phyloP scores from a whole-genome alignment of 208 protist species.

The Acanthamoeba sp. region DNA sequence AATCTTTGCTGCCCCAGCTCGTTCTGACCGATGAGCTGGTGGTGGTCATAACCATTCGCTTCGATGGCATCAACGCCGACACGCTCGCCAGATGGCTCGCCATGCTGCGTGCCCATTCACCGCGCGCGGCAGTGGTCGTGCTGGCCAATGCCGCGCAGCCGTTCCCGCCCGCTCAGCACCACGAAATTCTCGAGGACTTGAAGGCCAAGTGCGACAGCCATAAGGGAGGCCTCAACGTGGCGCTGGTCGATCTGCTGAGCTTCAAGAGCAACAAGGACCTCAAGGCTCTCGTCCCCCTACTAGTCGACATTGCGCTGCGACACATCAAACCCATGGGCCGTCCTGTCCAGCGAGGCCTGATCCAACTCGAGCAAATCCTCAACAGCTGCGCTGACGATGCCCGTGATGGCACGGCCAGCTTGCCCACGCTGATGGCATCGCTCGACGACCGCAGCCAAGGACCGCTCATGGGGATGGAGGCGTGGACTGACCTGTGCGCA shows the following conservation, averaged over 20 bases:
- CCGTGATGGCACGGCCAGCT: not conserved
- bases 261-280: constrained; percentile 3
- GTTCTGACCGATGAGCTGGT: not conserved
- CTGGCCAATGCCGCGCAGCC: not conserved
- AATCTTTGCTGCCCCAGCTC: not conserved
- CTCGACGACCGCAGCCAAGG: not conserved
- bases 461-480: not conserved
- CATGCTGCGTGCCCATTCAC: not conserved
- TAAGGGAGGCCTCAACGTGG: not conserved
- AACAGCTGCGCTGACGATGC: not conserved
- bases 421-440: not conserved
- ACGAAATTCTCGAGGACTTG: not conserved
- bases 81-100: not conserved
- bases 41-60: not conserved
- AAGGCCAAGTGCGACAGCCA: not conserved
- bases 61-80: not conserved
- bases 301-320: not conserved
- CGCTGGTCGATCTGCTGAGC: not conserved
- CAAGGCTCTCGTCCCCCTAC: not conserved
- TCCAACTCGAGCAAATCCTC: not conserved
- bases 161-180: not conserved
- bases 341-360: not conserved
- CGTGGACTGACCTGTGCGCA: not conserved
- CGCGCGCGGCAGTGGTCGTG: not conserved
- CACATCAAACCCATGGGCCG: not conserved